Base-by-base conservation (phyloP, 2,329 filamentous ascomycete species). In the Cladosporium austrohemisphaericum region DNA sequence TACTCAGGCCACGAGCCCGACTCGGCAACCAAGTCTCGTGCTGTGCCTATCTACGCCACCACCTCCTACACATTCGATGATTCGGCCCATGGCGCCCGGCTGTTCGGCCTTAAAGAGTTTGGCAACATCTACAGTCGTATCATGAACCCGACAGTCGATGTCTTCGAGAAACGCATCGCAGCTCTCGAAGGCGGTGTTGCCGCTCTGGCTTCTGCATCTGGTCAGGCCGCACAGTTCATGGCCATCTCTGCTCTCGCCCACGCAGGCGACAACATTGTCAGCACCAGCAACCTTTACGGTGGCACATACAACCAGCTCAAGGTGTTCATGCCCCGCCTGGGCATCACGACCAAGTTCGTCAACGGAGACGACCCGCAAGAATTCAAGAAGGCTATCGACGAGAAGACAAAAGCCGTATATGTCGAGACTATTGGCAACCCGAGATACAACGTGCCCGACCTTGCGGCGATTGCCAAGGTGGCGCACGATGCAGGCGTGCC, bases 241-340 rank as follows among this genome's bases (percentile, higher is more conserved):
- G 77, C 89, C 49, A 84, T 96, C 62, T 77, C 82, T 19, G 84
- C 90, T 5, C 83, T 97, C n/a, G 89, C 89, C 4, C 83, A 88
- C 53, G 79, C 83, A 0, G 92, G 92, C 40, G 91, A 96, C 76
- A 96, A 96, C 75, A 95, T 96, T 60, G 80, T 96, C 44, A 85
- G 88, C 10, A 95, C 92, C 5, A 84, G 85, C 43, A 95, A 94
- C 71, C 76, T 96, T 50, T 95, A 96, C 71, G 91, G 91, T 57
- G 91, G 91, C 67, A 96, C 92, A 13, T 96, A 95, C 76, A 96
- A 97, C 73, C 92, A 96, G 75, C 83, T 96, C 73, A 96, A 96
- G 74, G 90, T 96, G 37, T 79, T 89, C 58, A 76, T 96, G 49
- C 86, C 89, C 5, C 82, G 91, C n/a, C 72, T 95, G 37, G 92